Percentiles rank a stretch among this genome's conserved stretches.
phyloP scores from a whole-genome alignment of 345 rosid genomes.

The Orychophragmus violaceus region DNA sequence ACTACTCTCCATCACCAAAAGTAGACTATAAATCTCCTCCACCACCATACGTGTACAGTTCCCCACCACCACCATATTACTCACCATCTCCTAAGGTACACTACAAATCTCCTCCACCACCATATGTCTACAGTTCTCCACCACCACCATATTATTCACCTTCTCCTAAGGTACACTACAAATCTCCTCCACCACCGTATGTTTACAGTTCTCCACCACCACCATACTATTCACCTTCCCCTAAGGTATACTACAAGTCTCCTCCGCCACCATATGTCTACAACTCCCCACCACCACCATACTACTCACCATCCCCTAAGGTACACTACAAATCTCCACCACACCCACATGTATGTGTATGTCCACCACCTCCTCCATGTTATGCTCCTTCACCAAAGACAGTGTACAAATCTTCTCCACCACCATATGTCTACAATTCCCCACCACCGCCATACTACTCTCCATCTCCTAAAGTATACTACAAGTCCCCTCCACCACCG shows the following conservation, averaged over 20 bases:
- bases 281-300: not conserved
- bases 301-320: not conserved
- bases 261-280: constrained; percentile 6
- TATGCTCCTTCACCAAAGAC: not conserved
- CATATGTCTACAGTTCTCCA: constrained; percentile 5
- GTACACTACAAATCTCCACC: not conserved
- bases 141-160: not conserved
- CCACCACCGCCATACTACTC: not conserved
- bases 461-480: not conserved
- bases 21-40: not conserved
- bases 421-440: constrained; percentile 7
- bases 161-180: not conserved
- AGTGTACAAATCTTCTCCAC: not conserved
- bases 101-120: constrained; percentile 12
- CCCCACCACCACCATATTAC: constrained; percentile 7
- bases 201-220: not conserved
- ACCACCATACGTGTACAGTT: constrained; percentile 9
- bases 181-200: not conserved
- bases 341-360: not conserved
- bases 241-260: not conserved
- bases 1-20: not conserved
- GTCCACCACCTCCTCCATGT: constrained; percentile 9
- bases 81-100: not conserved
- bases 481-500: not conserved
- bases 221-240: not conserved